Conservation (phyloP, 495 filamentous ascomycete species). For the Stereocaulon alpinum region DNA sequence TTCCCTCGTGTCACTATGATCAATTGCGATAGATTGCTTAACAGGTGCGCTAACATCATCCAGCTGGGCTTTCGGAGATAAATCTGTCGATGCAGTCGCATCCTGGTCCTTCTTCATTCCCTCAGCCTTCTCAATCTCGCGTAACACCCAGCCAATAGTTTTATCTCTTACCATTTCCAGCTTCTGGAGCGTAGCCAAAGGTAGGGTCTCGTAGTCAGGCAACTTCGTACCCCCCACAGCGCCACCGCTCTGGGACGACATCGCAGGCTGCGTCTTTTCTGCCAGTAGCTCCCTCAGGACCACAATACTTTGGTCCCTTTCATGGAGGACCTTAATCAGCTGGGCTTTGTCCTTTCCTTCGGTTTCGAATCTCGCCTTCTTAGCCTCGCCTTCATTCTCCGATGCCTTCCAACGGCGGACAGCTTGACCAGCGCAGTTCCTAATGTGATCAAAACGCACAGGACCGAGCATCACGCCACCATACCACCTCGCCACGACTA, state of each 20-base stretch:
- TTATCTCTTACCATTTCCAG: conserved; percentile 36
- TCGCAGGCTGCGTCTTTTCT: conserved; percentile 21
- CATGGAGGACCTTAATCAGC: conserved; percentile 24
- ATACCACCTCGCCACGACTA: conserved; percentile 40
- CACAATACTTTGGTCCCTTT: conserved; percentile 31
- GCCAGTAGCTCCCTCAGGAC: conserved; percentile 30
- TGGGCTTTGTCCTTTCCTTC: conserved; percentile 19
- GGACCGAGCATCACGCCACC: conserved; percentile 37
- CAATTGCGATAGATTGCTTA: no score
- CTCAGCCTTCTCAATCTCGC: conserved; percentile 34
- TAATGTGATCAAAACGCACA: conserved; percentile 35
- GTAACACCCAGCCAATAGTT: conserved; percentile 33
- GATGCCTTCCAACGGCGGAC: conserved; percentile 22
- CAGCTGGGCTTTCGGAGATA: no score
- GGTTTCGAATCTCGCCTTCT: conserved; percentile 8
- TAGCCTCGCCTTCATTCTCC: not conserved
- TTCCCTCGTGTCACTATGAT: no score
- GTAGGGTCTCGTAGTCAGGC: conserved; percentile 28
- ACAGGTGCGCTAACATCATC: no score
- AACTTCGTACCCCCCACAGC: conserved; percentile 19
- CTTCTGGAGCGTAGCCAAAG: conserved; percentile 24
- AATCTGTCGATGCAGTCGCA: no score
- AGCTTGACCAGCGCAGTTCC: conserved; percentile 29
- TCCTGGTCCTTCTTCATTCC: conserved; percentile 1
- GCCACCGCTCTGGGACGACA: not conserved